Conservation (phyloP, 2,329 filamentous ascomycete genomes). For the Epichloe festucae region DNA sequence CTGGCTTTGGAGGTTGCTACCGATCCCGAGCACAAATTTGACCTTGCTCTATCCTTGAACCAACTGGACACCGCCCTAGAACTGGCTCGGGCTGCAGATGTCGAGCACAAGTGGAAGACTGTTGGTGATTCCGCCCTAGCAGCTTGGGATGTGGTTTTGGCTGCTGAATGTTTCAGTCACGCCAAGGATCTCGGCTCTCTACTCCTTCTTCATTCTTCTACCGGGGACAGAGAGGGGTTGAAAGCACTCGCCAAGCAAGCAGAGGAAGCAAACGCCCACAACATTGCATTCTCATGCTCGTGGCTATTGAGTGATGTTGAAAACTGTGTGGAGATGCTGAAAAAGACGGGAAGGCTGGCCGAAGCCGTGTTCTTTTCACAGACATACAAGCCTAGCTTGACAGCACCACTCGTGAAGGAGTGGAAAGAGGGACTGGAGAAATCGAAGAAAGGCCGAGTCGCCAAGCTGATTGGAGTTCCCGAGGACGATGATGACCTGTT, state of each 20-base stretch:
- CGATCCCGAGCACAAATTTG: slow-evolving; percentile 92
- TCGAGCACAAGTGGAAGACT: slow-evolving; percentile 96
- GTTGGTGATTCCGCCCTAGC: slow-evolving; percentile 83
- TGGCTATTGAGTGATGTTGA: slow-evolving; percentile 80
- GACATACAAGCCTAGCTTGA: slow-evolving; percentile 81
- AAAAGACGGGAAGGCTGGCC: slow-evolving; percentile 63
- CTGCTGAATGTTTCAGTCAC: slow-evolving; percentile 84
- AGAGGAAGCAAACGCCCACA: slow-evolving; percentile 65
- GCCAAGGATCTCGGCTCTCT: slow-evolving; percentile 85
- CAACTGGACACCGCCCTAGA: slow-evolving; percentile 77
- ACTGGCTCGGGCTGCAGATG: slow-evolving; percentile 70
- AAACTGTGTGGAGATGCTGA: slow-evolving; percentile 66
- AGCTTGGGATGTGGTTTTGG: slow-evolving; percentile 76
- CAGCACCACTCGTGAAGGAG: slow-evolving; percentile 50
- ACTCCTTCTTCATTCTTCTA: slow-evolving; percentile 78
- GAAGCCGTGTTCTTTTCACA: slow-evolving; percentile 89
- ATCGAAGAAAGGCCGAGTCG: slow-evolving; percentile 71
- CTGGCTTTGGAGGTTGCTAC: slow-evolving; percentile 88
- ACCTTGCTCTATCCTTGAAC: slow-evolving; percentile 71
- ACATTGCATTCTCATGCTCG: slow-evolving; percentile 80
- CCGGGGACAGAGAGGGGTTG: slow-evolving; percentile 64
- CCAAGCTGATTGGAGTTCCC: slow-evolving; percentile 71
- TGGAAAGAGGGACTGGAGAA: slow-evolving; percentile 84
- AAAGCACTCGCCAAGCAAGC: slow-evolving; percentile 61
- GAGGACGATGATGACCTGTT: slow-evolving; percentile 80